phyloP scores from a whole-genome alignment of 805 yeast genomes.

The Saturnispora bothae region DNA sequence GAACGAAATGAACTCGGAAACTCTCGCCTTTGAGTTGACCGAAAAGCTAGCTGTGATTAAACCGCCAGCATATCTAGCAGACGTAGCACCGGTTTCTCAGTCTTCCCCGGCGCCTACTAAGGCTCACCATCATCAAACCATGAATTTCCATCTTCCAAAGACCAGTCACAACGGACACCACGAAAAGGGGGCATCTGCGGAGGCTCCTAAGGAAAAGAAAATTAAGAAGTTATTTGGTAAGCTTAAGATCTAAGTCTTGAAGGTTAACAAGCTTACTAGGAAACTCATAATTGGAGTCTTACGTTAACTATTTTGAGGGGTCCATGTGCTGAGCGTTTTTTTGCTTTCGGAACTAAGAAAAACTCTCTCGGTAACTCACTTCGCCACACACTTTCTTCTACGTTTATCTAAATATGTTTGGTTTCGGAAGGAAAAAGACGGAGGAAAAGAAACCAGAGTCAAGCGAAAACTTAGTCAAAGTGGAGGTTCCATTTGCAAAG shows the following conservation, averaged over 20 bases:
- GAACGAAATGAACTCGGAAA: slow-evolving; percentile 21
- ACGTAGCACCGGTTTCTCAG: slow-evolving; percentile 10
- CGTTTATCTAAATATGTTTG: slow-evolving; percentile 14
- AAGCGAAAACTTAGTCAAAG: slow-evolving; percentile 16
- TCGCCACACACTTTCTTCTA: no score
- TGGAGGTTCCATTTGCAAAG: slow-evolving; percentile 40
- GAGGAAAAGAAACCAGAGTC: slow-evolving; percentile 12
- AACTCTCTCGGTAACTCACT: no score
- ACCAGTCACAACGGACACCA: neutral
- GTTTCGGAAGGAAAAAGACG: slow-evolving; percentile 21
- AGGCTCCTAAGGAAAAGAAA: slow-evolving; percentile 17
- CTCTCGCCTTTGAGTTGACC: slow-evolving; percentile 20
- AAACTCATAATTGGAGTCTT: no score
- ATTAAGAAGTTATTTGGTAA: slow-evolving; percentile 12
- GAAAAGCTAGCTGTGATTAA: slow-evolving; percentile 11
- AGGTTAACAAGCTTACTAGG: no score
- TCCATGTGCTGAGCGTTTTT: neutral
- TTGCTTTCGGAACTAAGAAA: neutral
- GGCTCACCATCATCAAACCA: slow-evolving; percentile 8
- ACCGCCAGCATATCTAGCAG: slow-evolving; percentile 18
- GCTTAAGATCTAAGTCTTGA: no score
- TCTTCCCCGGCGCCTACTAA: slow-evolving; percentile 1
- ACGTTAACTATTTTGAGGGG: no score
- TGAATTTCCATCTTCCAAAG: slow-evolving; percentile 3
- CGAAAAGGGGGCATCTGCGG: neutral